Percentiles rank a stretch among this genome's conserved stretches.
phyloP scores from a whole-genome alignment of 306 rosid genomes.

The Lotus japonicus region DNA sequence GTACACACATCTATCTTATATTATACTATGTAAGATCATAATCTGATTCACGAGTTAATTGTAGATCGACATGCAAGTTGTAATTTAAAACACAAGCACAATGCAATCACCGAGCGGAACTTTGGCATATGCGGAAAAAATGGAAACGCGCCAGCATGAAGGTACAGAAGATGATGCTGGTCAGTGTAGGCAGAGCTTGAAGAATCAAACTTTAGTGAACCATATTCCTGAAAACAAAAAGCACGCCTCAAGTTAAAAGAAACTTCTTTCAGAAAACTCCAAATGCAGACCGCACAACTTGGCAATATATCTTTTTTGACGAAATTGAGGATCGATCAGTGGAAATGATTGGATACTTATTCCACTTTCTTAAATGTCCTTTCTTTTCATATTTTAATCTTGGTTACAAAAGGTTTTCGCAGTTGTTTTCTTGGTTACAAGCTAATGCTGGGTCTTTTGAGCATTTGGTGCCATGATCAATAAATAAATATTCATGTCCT shows the following conservation, averaged over 20 bases:
- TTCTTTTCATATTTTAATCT: background rate
- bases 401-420: background rate
- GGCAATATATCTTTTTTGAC: background rate
- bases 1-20: too few species aligned
- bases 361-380: constrained; percentile 11
- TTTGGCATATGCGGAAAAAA: constrained; percentile 11
- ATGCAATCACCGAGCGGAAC: background rate
- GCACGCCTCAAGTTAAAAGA: background rate
- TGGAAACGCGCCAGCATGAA: background rate
- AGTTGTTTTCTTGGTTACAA: too few species aligned
- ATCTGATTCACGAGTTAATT: background rate
- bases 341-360: constrained; percentile 17
- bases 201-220: constrained; percentile 21
- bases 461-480: too few species aligned
- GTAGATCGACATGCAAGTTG: background rate
- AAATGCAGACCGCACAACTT: constrained; percentile 27
- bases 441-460: too few species aligned
- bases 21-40: background rate
- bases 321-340: constrained; percentile 6
- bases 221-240: constrained; percentile 13
- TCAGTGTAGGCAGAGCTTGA: background rate
- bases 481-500: too few species aligned
- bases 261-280: constrained; percentile 6
- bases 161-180: constrained; percentile 5
- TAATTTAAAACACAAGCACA: background rate